A percentile compares a stretch with the other conserved stretches of the same genome.
phyloP scores from a whole-genome alignment of 352 stramenopile species.

The Phytopythium sindhum region DNA sequence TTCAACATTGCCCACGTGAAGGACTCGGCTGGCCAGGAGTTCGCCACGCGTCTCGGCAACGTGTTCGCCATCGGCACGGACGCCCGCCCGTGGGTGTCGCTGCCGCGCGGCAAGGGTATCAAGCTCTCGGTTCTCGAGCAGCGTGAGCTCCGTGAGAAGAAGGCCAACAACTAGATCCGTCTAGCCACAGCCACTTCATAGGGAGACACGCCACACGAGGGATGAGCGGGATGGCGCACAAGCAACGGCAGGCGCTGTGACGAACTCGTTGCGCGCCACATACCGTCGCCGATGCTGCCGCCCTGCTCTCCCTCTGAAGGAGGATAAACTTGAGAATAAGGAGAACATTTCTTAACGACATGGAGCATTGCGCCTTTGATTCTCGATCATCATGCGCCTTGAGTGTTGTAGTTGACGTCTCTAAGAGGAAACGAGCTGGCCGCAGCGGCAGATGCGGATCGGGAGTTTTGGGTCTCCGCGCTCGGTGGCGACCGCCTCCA shows the following conservation, averaged over 20 bases:
- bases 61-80: conserved; percentile 97
- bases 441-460: conserved; percentile 40
- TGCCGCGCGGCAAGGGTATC: conserved; percentile 98
- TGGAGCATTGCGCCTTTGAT: neutral
- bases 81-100: conserved; percentile 90
- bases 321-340: neutral
- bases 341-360: conserved; percentile 6
- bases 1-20: conserved; percentile 99
- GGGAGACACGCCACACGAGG: neutral
- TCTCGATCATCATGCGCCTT: neutral
- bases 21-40: conserved; percentile 96
- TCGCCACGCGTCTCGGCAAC: conserved; percentile 97
- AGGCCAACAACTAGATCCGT: conserved; percentile 50
- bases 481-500: conserved; percentile 46
- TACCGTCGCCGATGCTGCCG: neutral
- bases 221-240: neutral
- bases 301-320: neutral
- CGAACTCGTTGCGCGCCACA: neutral
- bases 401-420: neutral
- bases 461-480: conserved; percentile 42
- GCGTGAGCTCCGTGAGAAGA: conserved; percentile 76
- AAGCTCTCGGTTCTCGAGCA: conserved; percentile 99
- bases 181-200: neutral
- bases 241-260: neutral
- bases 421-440: conserved; percentile 42